Percentiles rank a stretch among this genome's conserved stretches.
phyloP scores from a whole-genome alignment of 345 rosid species.

The Lumnitzera racemosa region DNA sequence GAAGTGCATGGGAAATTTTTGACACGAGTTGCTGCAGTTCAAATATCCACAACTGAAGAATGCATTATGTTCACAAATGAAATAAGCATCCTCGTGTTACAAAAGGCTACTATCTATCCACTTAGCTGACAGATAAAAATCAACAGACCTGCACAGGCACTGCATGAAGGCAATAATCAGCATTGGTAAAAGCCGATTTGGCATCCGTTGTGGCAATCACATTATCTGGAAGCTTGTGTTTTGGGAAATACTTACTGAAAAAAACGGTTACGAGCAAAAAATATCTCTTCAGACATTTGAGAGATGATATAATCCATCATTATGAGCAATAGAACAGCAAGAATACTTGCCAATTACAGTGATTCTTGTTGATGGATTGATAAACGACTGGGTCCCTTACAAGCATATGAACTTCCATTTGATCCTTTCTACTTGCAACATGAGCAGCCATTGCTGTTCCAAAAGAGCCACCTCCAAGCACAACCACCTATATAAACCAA shows the following conservation, averaged over 20 bases:
- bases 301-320: neutral
- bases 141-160: conserved; percentile 81
- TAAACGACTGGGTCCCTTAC: conserved; percentile 71
- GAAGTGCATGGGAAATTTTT: no score
- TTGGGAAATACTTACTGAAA: conserved; percentile 77
- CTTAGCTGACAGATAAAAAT: neutral
- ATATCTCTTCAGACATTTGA: neutral
- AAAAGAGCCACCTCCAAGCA: conserved; percentile 95
- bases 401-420: conserved; percentile 71
- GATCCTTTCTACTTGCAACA: conserved; percentile 60
- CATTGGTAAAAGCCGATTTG: conserved; percentile 58
- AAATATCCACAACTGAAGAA: no score
- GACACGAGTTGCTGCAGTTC: no score
- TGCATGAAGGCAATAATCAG: conserved; percentile 87
- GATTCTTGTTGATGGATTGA: conserved; percentile 52
- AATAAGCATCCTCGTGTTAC: conserved; percentile 26
- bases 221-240: conserved; percentile 69
- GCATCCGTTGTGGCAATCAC: conserved; percentile 77
- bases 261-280: conserved; percentile 1
- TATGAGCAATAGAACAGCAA: neutral
- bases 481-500: conserved; percentile 66
- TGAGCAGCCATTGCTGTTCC: conserved; percentile 97
- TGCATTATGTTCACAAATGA: no score
- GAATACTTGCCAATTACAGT: conserved; percentile 42
- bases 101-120: neutral